These are phyloP conservation scores for Lodderomyces pseudojiufengensis DNA, from an alignment of 1,139 yeast species.

Conservation along the genomic window DNA sequence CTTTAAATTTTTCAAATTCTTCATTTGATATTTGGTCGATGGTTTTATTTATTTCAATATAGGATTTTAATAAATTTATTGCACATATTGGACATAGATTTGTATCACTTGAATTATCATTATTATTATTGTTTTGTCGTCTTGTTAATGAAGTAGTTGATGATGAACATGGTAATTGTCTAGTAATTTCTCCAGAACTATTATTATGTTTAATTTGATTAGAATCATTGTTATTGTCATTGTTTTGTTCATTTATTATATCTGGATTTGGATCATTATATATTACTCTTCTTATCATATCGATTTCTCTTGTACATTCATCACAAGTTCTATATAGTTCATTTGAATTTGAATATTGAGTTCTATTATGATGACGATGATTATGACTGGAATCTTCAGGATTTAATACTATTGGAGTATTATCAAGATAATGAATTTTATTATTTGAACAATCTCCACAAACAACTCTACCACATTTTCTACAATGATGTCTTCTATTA, in stretches of 20 bases:
- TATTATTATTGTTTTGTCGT: not conserved
- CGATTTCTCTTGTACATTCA: conserved; percentile 60
- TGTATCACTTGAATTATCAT: conserved; percentile 27
- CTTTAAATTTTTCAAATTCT: conserved; percentile 50
- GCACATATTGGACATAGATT: conserved; percentile 47
- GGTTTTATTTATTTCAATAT: conserved; percentile 33
- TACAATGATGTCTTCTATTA: conserved; percentile 86
- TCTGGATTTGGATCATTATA: conserved; percentile 14
- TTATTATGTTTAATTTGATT: conserved; percentile 22
- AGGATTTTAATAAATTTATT: conserved; percentile 48
- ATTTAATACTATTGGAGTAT: conserved; percentile 29
- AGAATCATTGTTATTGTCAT: conserved; percentile 10
- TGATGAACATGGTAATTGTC: conserved; percentile 9
- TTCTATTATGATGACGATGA: no score
- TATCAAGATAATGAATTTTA: conserved; percentile 39
- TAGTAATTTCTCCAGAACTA: conserved; percentile 9
- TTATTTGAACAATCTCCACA: conserved; percentile 65
- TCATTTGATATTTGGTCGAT: conserved; percentile 15
- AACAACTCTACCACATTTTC: conserved; percentile 76
- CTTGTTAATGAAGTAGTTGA: conserved; percentile 6
- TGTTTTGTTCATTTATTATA: conserved; percentile 1
- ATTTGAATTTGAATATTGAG: conserved; percentile 15
- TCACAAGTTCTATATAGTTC: conserved; percentile 64
- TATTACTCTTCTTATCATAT: conserved; percentile 51
- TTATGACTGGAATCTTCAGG: conserved; percentile 3